Conservation (phyloP, 73 alveolate species). For the Effrenium voratum region DNA sequence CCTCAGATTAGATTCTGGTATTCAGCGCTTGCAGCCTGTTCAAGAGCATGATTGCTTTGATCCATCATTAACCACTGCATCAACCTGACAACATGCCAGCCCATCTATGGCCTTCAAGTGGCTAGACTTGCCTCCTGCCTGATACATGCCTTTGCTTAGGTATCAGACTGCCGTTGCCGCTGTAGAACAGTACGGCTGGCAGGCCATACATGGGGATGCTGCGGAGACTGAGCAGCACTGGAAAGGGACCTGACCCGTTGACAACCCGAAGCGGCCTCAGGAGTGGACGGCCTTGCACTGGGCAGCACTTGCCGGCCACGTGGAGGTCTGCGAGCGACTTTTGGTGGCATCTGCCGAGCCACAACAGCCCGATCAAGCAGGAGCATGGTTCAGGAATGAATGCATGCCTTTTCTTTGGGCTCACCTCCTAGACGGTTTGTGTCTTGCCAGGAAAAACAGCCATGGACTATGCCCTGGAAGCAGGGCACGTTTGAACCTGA, state of each 20-base stretch:
- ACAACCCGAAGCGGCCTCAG: background rate
- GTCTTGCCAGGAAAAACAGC: constrained; percentile 55
- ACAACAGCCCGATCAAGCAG: constrained; percentile 52
- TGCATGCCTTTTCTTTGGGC: too few species aligned
- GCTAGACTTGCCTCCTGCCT: too few species aligned
- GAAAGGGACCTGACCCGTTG: background rate
- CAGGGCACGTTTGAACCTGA: constrained; percentile 21
- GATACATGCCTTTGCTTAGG: too few species aligned
- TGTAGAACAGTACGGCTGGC: constrained; percentile 53
- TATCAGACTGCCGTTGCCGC: constrained; percentile 63
- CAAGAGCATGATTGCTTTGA: too few species aligned
- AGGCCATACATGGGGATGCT: constrained; percentile 54
- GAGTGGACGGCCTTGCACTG: constrained; percentile 75
- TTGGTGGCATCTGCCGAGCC: constrained; percentile 34
- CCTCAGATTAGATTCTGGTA: too few species aligned
- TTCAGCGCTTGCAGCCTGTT: too few species aligned
- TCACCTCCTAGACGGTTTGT: too few species aligned
- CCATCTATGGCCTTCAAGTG: too few species aligned
- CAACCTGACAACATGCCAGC: too few species aligned
- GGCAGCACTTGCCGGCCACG: constrained; percentile 31
- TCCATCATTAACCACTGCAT: too few species aligned
- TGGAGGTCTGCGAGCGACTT: constrained; percentile 49
- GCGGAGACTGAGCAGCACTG: background rate
- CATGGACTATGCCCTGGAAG: constrained; percentile 43
- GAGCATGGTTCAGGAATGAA: too few species aligned